Percentiles rank a stretch among this genome's conserved stretches.
phyloP scores from a whole-genome alignment of 1,139 yeast genomes.

The Candida gigantensis region DNA sequence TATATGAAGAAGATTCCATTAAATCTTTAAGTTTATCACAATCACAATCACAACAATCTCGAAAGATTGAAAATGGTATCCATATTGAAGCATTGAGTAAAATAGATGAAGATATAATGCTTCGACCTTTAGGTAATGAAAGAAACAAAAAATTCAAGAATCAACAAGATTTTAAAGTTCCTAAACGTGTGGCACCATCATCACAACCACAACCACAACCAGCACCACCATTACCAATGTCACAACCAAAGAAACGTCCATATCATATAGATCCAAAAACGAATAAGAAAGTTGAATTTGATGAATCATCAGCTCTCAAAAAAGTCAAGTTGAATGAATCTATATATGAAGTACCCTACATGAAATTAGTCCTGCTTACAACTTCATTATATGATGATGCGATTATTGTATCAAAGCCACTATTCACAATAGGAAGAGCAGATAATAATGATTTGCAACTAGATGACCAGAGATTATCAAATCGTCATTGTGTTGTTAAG shows the following conservation, averaged over 20 bases:
- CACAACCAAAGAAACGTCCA: constrained; percentile 24
- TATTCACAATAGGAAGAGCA: too few relatives aligned
- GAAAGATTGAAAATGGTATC: constrained; percentile 52
- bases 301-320: constrained; percentile 14
- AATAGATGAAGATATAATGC: constrained; percentile 47
- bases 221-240: constrained; percentile 44
- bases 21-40: constrained; percentile 64
- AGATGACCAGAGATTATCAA: constrained; percentile 78
- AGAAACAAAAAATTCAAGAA: constrained; percentile 22
- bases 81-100: constrained; percentile 44
- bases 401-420: too few relatives aligned
- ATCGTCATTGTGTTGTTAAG: constrained; percentile 72
- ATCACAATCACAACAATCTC: constrained; percentile 65
- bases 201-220: constrained; percentile 24
- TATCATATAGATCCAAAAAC: constrained; percentile 10
- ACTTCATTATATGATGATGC: too few relatives aligned
- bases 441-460: constrained; percentile 58
- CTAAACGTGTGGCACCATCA: constrained; percentile 43
- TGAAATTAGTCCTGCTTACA: constrained; percentile 31
- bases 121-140: constrained; percentile 42
- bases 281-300: constrained; percentile 5
- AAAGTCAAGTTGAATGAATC: constrained; percentile 6
- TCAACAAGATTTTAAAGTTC: constrained; percentile 42
- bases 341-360: constrained; percentile 10
- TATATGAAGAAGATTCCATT: constrained; percentile 30